Evolutionary conservation across 2,329 filamentous ascomycete genomes (phyloP).

Genomic region (Colletotrichum sp.): DNA sequence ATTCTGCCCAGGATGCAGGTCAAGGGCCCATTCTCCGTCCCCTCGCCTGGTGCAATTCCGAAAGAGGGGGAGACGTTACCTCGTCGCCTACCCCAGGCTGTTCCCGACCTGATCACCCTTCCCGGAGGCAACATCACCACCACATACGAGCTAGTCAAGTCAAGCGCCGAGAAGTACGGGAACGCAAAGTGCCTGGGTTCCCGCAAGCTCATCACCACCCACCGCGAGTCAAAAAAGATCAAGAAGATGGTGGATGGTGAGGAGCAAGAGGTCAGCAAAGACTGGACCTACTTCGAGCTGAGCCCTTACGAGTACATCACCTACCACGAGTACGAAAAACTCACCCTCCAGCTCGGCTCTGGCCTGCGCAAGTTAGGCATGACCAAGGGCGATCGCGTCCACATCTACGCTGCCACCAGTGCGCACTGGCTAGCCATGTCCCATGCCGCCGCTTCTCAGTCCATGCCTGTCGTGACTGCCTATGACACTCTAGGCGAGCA

Average conservation of each 20-base stretch:
- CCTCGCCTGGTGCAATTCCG: slow-evolving; percentile 67
- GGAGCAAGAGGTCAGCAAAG: slow-evolving; percentile 82
- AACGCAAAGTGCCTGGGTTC: slow-evolving; percentile 71
- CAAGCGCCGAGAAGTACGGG: slow-evolving; percentile 68
- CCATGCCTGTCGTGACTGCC: slow-evolving; percentile 82
- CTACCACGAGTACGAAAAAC: slow-evolving; percentile 79
- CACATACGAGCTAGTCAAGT: slow-evolving; percentile 76
- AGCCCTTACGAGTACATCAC: slow-evolving; percentile 78
- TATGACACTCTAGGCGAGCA: slow-evolving; percentile 83
- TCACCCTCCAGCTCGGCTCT: slow-evolving; percentile 69
- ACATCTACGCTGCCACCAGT: slow-evolving; percentile 81
- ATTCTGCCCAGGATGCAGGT: slow-evolving; percentile 55
- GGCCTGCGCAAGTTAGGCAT: slow-evolving; percentile 78
- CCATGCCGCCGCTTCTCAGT: slow-evolving; percentile 70
- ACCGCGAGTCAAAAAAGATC: slow-evolving; percentile 86
- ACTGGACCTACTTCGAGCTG: slow-evolving; percentile 89
- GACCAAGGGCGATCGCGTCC: slow-evolving; percentile 69
- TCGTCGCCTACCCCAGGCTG: slow-evolving; percentile 67
- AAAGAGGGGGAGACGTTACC: slow-evolving; percentile 78
- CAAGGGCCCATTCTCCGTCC: slow-evolving; percentile 71
- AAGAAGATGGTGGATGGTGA: slow-evolving; percentile 87
- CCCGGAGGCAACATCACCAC: slow-evolving; percentile 73
- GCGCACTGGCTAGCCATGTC: slow-evolving; percentile 57
- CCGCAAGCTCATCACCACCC: slow-evolving; percentile 76
- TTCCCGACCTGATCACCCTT: slow-evolving; percentile 64